Base-by-base conservation (phyloP, 768 basidiomycete species). In the Cubamyces lactineus region DNA sequence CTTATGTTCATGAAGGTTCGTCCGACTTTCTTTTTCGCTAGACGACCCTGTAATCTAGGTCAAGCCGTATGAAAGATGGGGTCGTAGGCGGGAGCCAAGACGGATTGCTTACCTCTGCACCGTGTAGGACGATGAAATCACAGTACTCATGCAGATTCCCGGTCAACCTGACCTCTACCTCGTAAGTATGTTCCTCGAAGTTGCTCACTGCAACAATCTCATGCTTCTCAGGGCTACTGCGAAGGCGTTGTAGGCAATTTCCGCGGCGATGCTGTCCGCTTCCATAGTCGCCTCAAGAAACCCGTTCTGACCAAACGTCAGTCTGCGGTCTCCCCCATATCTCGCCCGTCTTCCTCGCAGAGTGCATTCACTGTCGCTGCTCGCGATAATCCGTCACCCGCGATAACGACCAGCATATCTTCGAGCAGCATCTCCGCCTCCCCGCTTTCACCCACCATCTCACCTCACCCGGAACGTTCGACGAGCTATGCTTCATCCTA, bases 171-270 rank as follows among this genome's bases (percentile, higher is more conserved):
- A 79, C 19, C 50, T 80, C 9, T 93, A 79, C 73, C 77, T 94
- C n/a, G 91, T 92, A 59, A 59, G 83, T 82, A 8, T 28, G 3
- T 40, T 30, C 19, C 21, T 38, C 11, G 9, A 6, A 34, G 19
- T 28, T 24, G n/a, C 40, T 65, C 65, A 15, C 38, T 8, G 16
- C 24, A 12, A 6, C 28, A 5, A 24, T 13, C 56, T 63, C 23
- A 43, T 43, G 15, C 16, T 55, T 21, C 50, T 0, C 66, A 92
- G 91, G 92, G 93, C 4, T 90, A 87, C 66, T 95, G 92, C 69
- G 92, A 95, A 75, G 92, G 88, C 54, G 89, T 94, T 54, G 89
- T 94, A 2, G 92, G 92, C 11, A 81, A 85, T 5, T 94, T 95
- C 70, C 75, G 76, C 17, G 86, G 82, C 0, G 65, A 73, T 21